Conservation (phyloP, 306 rosid genomes). For the Neltuma alba region DNA sequence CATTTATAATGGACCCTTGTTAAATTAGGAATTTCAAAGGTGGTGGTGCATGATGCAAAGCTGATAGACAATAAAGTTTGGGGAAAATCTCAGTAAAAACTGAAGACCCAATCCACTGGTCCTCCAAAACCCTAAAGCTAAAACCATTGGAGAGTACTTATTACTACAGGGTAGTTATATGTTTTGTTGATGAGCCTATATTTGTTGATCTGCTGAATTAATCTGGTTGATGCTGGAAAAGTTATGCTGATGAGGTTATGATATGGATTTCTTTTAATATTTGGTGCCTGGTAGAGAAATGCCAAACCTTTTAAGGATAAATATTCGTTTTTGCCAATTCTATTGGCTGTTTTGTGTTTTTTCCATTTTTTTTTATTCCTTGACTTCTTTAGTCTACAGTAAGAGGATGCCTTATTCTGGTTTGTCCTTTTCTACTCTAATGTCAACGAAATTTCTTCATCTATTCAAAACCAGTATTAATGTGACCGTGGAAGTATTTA, state of each 20-base stretch:
- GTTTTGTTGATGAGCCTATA: not conserved
- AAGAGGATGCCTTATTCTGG: constrained; percentile 6
- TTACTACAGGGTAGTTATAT: not conserved
- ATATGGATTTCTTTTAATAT: not conserved
- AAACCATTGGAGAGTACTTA: not conserved
- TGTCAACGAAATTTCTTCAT: not conserved
- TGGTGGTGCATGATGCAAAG: not conserved
- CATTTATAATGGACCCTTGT: not conserved
- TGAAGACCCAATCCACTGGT: not conserved
- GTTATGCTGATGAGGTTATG: not conserved
- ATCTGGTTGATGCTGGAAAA: not conserved
- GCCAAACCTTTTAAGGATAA: not conserved
- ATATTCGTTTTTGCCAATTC: constrained; percentile 8
- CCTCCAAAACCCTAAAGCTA: not conserved
- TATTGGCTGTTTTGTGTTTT: not conserved
- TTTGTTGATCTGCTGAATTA: not conserved
- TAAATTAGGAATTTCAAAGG: not conserved
- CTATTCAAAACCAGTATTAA: not conserved
- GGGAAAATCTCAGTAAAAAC: not conserved
- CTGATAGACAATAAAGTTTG: no score
- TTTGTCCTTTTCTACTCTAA: constrained; percentile 22
- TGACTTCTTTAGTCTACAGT: not conserved
- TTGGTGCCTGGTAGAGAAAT: not conserved
- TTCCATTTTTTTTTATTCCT: not conserved
- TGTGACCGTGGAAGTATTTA: not conserved